Base-by-base conservation (phyloP, 2,329 filamentous ascomycete genomes). In the Lasiodiplodia gonubiensis region DNA sequence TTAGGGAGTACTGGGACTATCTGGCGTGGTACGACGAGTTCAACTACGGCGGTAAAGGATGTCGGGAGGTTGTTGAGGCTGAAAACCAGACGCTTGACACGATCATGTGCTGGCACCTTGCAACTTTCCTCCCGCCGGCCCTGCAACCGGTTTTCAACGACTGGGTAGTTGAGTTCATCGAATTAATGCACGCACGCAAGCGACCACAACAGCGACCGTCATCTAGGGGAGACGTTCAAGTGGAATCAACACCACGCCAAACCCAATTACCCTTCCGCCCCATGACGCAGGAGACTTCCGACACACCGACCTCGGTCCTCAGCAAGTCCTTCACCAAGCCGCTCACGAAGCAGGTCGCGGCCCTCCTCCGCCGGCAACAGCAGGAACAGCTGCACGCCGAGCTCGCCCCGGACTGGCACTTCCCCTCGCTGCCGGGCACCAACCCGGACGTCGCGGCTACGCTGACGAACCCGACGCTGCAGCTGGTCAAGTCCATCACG, bases 1-100 rank as follows among this genome's bases (percentile, higher is more conserved):
- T 99, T 79, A 97, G 94, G 72, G 95, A 99, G 77, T 99, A 97
- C 79, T 99, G 95, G 95, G 95, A 99, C 78, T 98, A 97, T 74
- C 88, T 99, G 0, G 89, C 97, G 4, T 99, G 95, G 95, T 98
- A 98, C 72, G 95, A 99, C 73, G 93, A 97, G 79, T 97, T 94
- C 84, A 99, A 99, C 82, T 98, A 98, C 74, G 96, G 95, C 66
- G 95, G 95, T 69, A 96, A 96, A 75, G 95, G 92, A 4, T 97
- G 93, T 71, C 88, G 90, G 60, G 88, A 95, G 73, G 92, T 97
- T 3, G 85, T 91, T 8, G 89, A 89, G 72, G 84, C 84, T 11
- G 92, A 94, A 72, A 88, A 91, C 53, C 93, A 97, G 76, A 86
- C 88, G 3, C 86, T 98, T 16, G 91, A 97, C 73, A 95, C 92